Conservation (phyloP, 768 basidiomycete species). For the Kwoniella pini region DNA sequence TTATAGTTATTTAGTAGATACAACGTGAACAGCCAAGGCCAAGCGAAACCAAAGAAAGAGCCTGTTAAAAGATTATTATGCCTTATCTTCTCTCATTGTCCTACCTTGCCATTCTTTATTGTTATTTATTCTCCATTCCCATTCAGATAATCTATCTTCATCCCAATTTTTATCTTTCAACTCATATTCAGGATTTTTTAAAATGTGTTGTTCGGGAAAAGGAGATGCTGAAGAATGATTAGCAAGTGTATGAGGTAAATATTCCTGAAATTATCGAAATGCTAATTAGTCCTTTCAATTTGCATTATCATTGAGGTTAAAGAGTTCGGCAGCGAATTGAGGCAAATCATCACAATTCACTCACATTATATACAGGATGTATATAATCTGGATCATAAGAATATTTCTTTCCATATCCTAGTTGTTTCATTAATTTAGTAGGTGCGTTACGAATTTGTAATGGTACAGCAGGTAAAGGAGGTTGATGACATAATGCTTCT, state of each 20-base stretch:
- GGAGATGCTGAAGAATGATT: constrained; percentile 42
- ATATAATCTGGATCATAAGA: constrained; percentile 67
- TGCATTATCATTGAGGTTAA: too few relatives aligned
- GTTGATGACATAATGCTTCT: constrained; percentile 62
- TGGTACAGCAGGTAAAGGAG: constrained; percentile 65
- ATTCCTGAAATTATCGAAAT: too few relatives aligned
- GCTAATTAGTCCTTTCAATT: too few relatives aligned
- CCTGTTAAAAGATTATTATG: too few relatives aligned
- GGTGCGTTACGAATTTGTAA: constrained; percentile 75
- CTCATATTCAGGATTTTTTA: constrained; percentile 60
- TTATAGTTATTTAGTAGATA: too few relatives aligned
- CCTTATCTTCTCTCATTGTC: too few relatives aligned
- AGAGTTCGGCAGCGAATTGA: too few relatives aligned
- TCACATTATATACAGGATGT: constrained; percentile 63
- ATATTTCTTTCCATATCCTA: constrained; percentile 69
- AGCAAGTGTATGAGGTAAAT: constrained; percentile 61
- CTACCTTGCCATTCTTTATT: constrained; percentile 54
- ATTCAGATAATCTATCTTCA: constrained; percentile 61
- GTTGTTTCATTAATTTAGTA: constrained; percentile 67
- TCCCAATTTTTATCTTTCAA: constrained; percentile 63
- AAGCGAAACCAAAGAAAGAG: too few relatives aligned
- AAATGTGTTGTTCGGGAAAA: constrained; percentile 53
- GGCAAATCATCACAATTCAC: constrained; percentile 11
- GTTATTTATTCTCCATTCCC: constrained; percentile 63
- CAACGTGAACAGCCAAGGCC: too few relatives aligned